Conservation (phyloP, 1,139 yeast genomes). For the Geotrichum reessii region DNA sequence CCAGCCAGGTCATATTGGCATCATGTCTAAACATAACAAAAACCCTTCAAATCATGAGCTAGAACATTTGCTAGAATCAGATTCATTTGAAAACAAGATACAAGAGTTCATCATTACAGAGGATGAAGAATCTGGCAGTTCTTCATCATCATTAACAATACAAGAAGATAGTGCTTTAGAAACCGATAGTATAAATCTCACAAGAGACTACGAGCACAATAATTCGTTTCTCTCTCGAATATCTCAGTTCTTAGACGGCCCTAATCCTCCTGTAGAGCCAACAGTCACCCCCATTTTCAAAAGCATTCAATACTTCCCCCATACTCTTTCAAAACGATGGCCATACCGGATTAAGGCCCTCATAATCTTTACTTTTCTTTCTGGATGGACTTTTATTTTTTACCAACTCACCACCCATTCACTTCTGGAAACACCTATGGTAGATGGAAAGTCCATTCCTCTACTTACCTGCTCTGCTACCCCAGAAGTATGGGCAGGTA, state of each 20-base stretch:
- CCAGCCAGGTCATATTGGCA: not conserved
- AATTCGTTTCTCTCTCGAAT: not conserved
- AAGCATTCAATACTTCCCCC: constrained; percentile 15
- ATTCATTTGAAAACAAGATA: not conserved
- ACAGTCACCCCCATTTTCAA: constrained; percentile 15
- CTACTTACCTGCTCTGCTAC: constrained; percentile 32
- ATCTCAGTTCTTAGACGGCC: constrained; percentile 20
- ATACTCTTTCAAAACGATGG: constrained; percentile 11
- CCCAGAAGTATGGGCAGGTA: constrained; percentile 59
- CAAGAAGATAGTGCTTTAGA: not conserved
- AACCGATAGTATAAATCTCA: not conserved
- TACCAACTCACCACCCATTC: constrained; percentile 25
- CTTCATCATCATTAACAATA: not conserved
- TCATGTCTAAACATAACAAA: not conserved
- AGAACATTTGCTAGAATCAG: not conserved
- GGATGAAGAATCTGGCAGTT: not conserved
- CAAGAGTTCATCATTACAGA: not conserved
- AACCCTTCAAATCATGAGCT: not conserved
- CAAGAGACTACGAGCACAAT: not conserved
- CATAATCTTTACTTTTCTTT: constrained; percentile 17
- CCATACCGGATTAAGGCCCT: constrained; percentile 11
- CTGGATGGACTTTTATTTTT: constrained; percentile 27
- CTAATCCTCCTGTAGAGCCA: constrained; percentile 13
- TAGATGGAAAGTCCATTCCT: constrained; percentile 25
- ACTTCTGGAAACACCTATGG: constrained; percentile 26